Base-by-base conservation (phyloP, 169 alveolate genomes). In the Eimeria sp. region DNA sequence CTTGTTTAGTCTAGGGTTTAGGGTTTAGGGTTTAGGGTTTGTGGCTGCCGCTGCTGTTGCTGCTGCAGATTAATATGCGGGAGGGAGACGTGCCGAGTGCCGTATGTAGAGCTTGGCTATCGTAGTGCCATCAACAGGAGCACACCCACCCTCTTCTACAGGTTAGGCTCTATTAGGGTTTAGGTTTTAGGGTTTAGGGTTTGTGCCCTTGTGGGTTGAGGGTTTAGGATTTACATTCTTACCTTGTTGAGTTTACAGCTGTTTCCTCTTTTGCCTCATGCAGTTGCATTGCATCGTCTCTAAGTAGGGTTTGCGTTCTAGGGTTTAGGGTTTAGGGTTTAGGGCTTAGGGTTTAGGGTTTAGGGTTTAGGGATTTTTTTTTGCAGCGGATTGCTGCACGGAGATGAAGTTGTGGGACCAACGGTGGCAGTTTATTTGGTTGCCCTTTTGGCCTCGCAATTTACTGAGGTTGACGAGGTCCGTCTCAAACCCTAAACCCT, bases 391-490 rank as follows among this genome's bases (percentile, higher is more conserved):
- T 47, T 80, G 57, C 78, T 93, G 9, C 96, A 93, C 76, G 96
- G 96, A n/a, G 96, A 93, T 63, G 96, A 93, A 54, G 75, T 76
- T n/a, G 96, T 80, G 4, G 96, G 96, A 22, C 96, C 96, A 27
- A 84, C 92, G 3, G 93, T 82, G 20, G 92, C 96, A 2, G 92
- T 83, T 22, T 89, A 93, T 5, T 88, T 93, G 80, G 87, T 54
- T 30, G 88, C 88, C 65, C 65, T 78, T 43, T 27, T 78, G 9
- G 88, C 88, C 40, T 78, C 88, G 14, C 63, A 78, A 65, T 78
- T 78, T 45, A 49, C 54, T 78, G 61, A 7, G 27, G 6, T 40
- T 27, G 88, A 34, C 18, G 88, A 78, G 61, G 88, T 47, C 43
- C 0, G 34, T n/a, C 6, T 49, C 40, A 82, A 51, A 49, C 65